Conservation (phyloP, 306 rosid genomes). For the Dalbergia oliveri region DNA sequence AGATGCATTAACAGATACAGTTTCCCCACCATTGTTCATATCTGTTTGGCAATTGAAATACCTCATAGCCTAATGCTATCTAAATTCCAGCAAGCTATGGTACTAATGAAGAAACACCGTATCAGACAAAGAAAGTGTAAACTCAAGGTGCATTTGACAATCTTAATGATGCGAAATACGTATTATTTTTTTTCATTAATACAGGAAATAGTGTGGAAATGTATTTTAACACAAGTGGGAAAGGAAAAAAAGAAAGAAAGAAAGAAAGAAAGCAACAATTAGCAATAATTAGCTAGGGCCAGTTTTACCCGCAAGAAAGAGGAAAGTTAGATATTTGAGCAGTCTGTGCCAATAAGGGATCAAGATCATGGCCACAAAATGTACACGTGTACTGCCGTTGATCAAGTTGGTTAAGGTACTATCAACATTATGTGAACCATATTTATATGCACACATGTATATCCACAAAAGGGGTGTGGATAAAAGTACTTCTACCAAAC, state of each 20-base stretch:
- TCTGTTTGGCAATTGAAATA: no score
- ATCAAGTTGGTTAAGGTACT: slow-evolving; percentile 50
- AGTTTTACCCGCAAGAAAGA: slow-evolving; percentile 14
- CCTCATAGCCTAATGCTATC: no score
- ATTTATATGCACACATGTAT: slow-evolving; percentile 30
- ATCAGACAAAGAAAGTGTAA: no score
- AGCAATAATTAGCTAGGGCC: slow-evolving; percentile 27
- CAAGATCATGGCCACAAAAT: slow-evolving; percentile 32
- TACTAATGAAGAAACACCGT: no score
- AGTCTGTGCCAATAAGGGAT: slow-evolving; percentile 34
- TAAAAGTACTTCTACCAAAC: slow-evolving; percentile 52
- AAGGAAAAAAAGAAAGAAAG: slow-evolving; percentile 23
- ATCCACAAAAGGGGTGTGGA: slow-evolving; percentile 24
- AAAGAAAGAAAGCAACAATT: background rate
- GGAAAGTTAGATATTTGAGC: slow-evolving; percentile 16
- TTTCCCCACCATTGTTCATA: no score
- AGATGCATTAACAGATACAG: no score
- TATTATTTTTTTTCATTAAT: background rate
- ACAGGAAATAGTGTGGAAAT: background rate
- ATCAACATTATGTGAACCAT: slow-evolving; percentile 46
- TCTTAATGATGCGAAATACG: background rate
- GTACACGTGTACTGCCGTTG: slow-evolving; percentile 34
- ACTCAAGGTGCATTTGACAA: no score
- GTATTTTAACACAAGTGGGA: slow-evolving; percentile 5
- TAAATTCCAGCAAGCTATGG: no score